These are phyloP conservation scores for Candida saitoana DNA, from an alignment of 805 yeast species.

Conservation along the genomic window DNA sequence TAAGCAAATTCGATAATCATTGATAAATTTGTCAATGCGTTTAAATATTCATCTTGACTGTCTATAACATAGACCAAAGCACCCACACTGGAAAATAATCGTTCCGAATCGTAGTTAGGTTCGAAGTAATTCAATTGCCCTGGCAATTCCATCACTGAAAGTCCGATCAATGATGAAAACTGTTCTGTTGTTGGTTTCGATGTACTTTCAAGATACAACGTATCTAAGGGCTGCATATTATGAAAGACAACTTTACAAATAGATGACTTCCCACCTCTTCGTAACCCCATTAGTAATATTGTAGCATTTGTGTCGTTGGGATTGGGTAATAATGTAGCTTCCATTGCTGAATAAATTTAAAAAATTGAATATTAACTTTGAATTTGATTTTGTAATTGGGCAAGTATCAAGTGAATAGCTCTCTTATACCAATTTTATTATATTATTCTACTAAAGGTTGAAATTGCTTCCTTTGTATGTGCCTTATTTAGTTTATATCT, in stretches of 20 bases:
- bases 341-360: constrained; percentile 9
- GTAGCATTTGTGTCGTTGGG: constrained; percentile 67
- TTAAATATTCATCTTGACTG: constrained; percentile 89
- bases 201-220: constrained; percentile 85
- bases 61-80: constrained; percentile 93
- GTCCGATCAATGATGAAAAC: constrained; percentile 76
- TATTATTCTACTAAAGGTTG: background rate
- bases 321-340: constrained; percentile 19
- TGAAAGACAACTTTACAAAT: constrained; percentile 95
- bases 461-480: no score
- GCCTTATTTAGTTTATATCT: background rate
- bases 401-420: no score
- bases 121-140: constrained; percentile 90
- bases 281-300: constrained; percentile 80
- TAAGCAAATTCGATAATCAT: constrained; percentile 86
- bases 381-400: background rate
- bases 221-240: constrained; percentile 93
- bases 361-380: background rate
- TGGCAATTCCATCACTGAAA: constrained; percentile 90
- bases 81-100: constrained; percentile 76
- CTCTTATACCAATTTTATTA: no score
- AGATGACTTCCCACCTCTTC: constrained; percentile 91
- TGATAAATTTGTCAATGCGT: constrained; percentile 84
- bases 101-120: constrained; percentile 74
- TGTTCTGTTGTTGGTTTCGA: constrained; percentile 83